Conservation (phyloP, 2,329 filamentous ascomycete species). For the Trichophyton verrucosum region DNA sequence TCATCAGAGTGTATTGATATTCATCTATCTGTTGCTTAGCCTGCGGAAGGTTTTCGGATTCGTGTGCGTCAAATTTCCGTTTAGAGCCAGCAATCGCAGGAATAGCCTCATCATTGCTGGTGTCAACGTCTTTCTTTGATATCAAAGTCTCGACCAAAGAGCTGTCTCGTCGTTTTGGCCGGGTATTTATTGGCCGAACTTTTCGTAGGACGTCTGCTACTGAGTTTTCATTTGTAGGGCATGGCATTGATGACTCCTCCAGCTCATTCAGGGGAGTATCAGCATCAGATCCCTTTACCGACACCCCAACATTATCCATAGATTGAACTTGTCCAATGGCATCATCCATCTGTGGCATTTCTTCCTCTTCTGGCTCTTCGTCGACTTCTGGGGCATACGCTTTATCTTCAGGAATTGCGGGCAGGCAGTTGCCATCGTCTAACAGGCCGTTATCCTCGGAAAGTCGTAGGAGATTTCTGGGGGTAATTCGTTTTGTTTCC, state of each 20-base stretch:
- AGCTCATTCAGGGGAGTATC: background rate
- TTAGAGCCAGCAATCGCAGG: constrained; percentile 40
- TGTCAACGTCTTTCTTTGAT: constrained; percentile 8
- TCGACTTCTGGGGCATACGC: constrained; percentile 38
- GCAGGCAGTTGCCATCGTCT: constrained; percentile 33
- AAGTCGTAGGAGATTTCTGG: background rate
- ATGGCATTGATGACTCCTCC: background rate
- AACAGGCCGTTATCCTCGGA: background rate
- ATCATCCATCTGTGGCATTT: background rate
- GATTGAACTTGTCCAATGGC: background rate
- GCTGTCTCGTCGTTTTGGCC: constrained; percentile 42
- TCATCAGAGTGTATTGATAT: constrained; percentile 37
- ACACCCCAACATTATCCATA: background rate
- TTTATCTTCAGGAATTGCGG: constrained; percentile 49
- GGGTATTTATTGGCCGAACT: constrained; percentile 25
- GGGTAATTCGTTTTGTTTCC: background rate
- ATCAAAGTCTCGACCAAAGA: constrained; percentile 29
- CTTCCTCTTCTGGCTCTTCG: background rate
- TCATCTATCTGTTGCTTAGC: constrained; percentile 21
- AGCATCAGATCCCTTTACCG: background rate
- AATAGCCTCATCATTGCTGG: constrained; percentile 9
- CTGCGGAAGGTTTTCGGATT: constrained; percentile 16
- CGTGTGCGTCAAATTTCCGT: constrained; percentile 44
- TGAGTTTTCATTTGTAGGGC: background rate
- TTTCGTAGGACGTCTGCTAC: background rate